phyloP scores from a whole-genome alignment of 2,329 filamentous ascomycete species.

The Chaetomiaceae sp. region DNA sequence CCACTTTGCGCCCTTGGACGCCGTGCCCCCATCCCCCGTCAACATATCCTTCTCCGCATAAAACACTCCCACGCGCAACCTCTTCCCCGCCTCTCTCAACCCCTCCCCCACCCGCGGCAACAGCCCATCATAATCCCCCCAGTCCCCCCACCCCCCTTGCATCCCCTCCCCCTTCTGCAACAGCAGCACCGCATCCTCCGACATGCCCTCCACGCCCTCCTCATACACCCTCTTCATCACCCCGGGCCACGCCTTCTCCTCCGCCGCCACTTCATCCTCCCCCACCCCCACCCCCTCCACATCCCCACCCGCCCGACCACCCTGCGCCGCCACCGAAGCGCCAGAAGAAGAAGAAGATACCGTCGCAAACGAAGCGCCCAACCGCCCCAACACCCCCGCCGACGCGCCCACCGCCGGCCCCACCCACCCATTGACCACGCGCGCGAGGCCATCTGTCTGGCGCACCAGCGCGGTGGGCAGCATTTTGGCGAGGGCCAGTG shows the following conservation, averaged over 20 bases:
- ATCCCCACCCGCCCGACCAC: not conserved
- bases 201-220: slow-evolving; percentile 24
- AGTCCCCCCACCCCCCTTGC: slow-evolving; percentile 25
- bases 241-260: slow-evolving; percentile 17
- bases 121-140: slow-evolving; percentile 28
- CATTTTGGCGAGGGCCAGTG: slow-evolving; percentile 19
- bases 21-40: slow-evolving; percentile 22
- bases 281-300: not conserved
- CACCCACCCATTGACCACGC: slow-evolving; percentile 20
- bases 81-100: slow-evolving; percentile 13
- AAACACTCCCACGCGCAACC: slow-evolving; percentile 25
- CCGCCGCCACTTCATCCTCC: slow-evolving; percentile 14
- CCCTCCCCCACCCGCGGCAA: slow-evolving; percentile 24
- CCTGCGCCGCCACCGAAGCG: not conserved
- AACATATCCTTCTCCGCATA: slow-evolving; percentile 27
- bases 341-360: too few species aligned
- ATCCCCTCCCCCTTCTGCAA: slow-evolving; percentile 22
- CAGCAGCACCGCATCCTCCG: slow-evolving; percentile 26
- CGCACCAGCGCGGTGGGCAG: slow-evolving; percentile 22
- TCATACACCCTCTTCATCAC: slow-evolving; percentile 24
- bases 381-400: slow-evolving; percentile 1
- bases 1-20: slow-evolving; percentile 25
- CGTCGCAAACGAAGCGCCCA: too few species aligned
- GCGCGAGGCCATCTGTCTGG: slow-evolving; percentile 20
- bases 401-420: slow-evolving; percentile 16